These are phyloP conservation scores for Globisporangium okanoganense DNA, from an alignment of 352 stramenopile species.

Conservation along the genomic window DNA sequence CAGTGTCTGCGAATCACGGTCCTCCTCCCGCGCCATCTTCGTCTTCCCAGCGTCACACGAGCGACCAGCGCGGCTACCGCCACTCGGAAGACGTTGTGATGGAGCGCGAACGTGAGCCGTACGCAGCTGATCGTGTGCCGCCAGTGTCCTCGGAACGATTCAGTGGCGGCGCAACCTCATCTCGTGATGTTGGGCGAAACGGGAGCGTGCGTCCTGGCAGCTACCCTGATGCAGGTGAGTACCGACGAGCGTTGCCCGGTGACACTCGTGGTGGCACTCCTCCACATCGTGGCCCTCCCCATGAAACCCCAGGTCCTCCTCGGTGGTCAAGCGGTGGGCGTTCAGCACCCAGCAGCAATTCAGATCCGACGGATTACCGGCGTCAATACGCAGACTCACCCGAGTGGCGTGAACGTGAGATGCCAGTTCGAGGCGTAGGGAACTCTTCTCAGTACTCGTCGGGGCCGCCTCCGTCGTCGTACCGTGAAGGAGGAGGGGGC, in stretches of 20 bases:
- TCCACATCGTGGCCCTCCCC: neutral
- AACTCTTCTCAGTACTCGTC: neutral
- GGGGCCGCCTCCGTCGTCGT: neutral
- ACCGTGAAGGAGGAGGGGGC: neutral
- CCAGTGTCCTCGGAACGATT: neutral
- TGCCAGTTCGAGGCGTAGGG: constrained; percentile 6
- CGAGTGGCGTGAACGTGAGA: constrained; percentile 31
- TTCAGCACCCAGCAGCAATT: neutral
- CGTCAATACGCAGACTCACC: constrained; percentile 31
- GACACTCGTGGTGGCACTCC: neutral
- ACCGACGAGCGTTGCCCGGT: neutral
- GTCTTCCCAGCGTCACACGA: neutral
- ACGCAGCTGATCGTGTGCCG: constrained; percentile 5
- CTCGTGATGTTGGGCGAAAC: neutral
- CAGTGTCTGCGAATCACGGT: neutral
- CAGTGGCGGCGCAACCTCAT: neutral
- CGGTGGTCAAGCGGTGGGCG: constrained; percentile 3
- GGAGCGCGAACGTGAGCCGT: constrained; percentile 8
- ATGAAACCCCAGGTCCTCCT: neutral
- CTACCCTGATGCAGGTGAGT: constrained; percentile 1
- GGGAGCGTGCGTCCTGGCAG: neutral
- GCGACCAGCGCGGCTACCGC: neutral
- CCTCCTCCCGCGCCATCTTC: neutral
- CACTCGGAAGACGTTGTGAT: constrained; percentile 5
- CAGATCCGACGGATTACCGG: constrained; percentile 19